Base-by-base conservation (phyloP, 495 filamentous ascomycete species). In the Lophiostoma macrostomum region DNA sequence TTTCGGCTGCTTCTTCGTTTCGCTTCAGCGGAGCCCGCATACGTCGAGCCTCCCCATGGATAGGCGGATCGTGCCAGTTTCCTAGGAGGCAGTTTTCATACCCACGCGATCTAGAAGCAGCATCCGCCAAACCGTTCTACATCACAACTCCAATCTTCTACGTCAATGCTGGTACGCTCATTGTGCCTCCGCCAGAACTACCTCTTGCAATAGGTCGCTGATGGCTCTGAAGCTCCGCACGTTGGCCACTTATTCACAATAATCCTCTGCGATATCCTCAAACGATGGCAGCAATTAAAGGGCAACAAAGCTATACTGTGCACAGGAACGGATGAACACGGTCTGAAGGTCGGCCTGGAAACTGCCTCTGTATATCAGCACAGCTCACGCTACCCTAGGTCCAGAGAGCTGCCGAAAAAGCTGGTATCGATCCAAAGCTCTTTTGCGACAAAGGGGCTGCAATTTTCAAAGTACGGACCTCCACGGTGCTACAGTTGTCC, bases 91-190 rank as follows among this genome's bases (percentile, higher is more conserved):
- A n/a, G n/a, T n/a, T n/a, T n/a, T 5, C 44, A 18, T 14, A 32
- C 35, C 19, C 52, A 49, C 1, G 14, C 30, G 16, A 47, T 38
- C 25, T 48, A 53, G 14, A 16, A 34, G 5, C 41, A 42, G 37
- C 28, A 30, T 10, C 24, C 48, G 7, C 25, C 39, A 97, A 98
- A 74, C 91, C 94, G 4, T 96, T 85, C 76, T 97, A 96, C 78
- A 76, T 96, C 61, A 97, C 93, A 3, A 90, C 88, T 5, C 93
- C 93, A 5, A 99, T 99, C 40, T 99, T 97, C 76, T 99, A 99
- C 66, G 94, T 97, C 69, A 99, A 99, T 78, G 88, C 91, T 19
- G 83, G 90, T 94, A 76, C 59, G 74, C 53, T n/a, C 8, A 20
- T 14, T 35, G 12, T 39, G 16, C 36, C 6, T 19, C 24, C 35